These are phyloP conservation scores for Podospora pseudopauciseta DNA, from an alignment of 495 filamentous ascomycete genomes.

Conservation along the genomic window DNA sequence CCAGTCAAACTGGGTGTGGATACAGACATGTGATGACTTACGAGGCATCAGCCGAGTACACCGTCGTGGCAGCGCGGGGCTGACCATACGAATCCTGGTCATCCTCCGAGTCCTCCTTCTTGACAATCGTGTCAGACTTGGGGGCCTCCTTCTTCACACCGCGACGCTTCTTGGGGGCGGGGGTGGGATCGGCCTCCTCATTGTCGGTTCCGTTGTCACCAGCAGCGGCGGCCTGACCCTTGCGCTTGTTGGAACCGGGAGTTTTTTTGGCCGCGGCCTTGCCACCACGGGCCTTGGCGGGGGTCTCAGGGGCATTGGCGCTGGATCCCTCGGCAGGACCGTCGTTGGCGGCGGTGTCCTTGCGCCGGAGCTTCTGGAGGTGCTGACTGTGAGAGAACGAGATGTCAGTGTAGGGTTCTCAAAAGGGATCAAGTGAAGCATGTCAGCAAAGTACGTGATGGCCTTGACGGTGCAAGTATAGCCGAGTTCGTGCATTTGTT, in stretches of 20 bases:
- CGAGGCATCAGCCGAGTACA: not conserved
- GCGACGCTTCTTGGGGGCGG: conserved; percentile 13
- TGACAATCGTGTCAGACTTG: not conserved
- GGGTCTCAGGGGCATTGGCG: not conserved
- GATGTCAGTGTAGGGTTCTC: conserved; percentile 16
- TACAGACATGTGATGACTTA: not conserved
- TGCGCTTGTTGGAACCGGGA: conserved; percentile 8
- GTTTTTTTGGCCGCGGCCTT: conserved; percentile 7
- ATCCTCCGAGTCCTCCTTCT: conserved; percentile 21
- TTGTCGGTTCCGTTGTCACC: conserved; percentile 2
- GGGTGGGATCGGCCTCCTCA: conserved; percentile 10
- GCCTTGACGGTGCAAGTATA: conserved; percentile 32
- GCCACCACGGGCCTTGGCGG: not conserved
- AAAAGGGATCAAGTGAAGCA: not conserved
- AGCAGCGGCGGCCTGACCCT: not conserved
- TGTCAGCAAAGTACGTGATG: conserved; percentile 24
- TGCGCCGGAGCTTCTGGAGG: conserved; percentile 39
- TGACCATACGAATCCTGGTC: conserved; percentile 1
- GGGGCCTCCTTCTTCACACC: conserved; percentile 2
- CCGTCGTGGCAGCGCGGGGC: conserved; percentile 1
- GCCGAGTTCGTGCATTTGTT: conserved; percentile 22
- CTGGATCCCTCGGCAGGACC: conserved; percentile 3
- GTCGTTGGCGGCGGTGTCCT: conserved; percentile 21
- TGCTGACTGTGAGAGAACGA: conserved; percentile 32
- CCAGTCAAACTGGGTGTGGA: too few species aligned